phyloP scores from a whole-genome alignment of 768 basidiomycete genomes.

The Lentinus brumalis region DNA sequence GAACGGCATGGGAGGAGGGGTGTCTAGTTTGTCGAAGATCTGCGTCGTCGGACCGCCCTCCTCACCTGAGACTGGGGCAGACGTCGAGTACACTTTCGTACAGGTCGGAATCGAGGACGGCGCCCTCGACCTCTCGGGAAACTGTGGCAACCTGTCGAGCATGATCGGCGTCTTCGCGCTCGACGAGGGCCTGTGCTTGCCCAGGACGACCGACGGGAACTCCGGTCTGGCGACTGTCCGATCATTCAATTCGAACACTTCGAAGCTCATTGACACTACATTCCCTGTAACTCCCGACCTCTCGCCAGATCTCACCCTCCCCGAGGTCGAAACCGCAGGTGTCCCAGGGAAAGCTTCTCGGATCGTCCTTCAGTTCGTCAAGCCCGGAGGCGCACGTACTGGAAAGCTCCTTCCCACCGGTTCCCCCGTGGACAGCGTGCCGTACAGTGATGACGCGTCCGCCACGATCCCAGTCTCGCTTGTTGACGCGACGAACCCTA shows the following conservation, averaged over 20 bases:
- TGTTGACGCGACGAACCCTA: conserved; percentile 77
- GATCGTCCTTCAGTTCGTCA: conserved; percentile 66
- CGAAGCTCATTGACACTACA: conserved; percentile 67
- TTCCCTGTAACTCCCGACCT: conserved; percentile 50
- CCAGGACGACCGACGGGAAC: conserved; percentile 14
- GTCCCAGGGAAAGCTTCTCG: conserved; percentile 66
- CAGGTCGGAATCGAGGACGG: conserved; percentile 57
- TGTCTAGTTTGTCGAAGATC: conserved; percentile 75
- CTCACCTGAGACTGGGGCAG: conserved; percentile 46
- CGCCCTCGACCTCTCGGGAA: conserved; percentile 67
- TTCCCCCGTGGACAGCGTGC: conserved; percentile 46
- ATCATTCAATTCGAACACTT: conserved; percentile 72
- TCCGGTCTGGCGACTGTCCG: conserved; percentile 48
- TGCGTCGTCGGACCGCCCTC: conserved; percentile 61
- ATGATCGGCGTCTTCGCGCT: conserved; percentile 75
- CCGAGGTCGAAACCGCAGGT: conserved; percentile 62
- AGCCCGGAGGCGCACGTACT: conserved; percentile 69
- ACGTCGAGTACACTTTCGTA: conserved; percentile 73
- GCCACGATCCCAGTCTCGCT: conserved; percentile 42
- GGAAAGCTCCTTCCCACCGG: conserved; percentile 71
- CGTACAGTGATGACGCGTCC: conserved; percentile 11
- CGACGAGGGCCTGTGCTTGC: conserved; percentile 57
- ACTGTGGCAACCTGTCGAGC: conserved; percentile 75
- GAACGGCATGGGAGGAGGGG: conserved; percentile 81
- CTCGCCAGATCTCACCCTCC: conserved; percentile 45